phyloP scores from a whole-genome alignment of 2,329 filamentous ascomycete genomes.

The Cladosporium sp. region DNA sequence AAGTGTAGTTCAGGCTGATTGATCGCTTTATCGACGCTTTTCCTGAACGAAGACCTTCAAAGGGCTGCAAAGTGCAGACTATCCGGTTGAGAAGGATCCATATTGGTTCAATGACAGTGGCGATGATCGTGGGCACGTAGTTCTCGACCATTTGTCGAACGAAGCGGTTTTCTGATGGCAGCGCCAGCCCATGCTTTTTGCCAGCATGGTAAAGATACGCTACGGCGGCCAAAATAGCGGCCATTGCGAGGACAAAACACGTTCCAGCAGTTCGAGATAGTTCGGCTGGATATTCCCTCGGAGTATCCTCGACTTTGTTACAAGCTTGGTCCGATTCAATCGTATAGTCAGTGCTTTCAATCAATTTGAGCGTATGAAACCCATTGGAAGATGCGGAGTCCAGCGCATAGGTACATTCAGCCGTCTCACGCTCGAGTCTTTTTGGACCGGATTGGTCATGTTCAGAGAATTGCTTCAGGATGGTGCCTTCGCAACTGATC shows the following conservation, averaged over 20 bases:
- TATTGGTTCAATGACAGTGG: conserved; percentile 52
- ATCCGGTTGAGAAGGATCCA: conserved; percentile 51
- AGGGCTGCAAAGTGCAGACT: conserved; percentile 50
- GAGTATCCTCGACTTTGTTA: neutral
- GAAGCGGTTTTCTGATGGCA: conserved; percentile 32
- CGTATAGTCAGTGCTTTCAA: neutral
- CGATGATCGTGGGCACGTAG: conserved; percentile 50
- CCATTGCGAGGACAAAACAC: neutral
- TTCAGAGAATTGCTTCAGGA: neutral
- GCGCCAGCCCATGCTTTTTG: conserved; percentile 25
- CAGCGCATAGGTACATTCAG: neutral
- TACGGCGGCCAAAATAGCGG: neutral
- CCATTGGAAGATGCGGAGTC: neutral
- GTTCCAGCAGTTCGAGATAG: neutral
- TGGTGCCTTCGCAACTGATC: conserved; percentile 20
- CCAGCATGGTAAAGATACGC: neutral
- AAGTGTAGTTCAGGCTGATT: conserved; percentile 45
- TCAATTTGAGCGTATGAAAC: neutral
- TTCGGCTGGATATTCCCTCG: neutral
- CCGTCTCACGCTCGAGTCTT: neutral
- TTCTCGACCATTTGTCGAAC: conserved; percentile 39
- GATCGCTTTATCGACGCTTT: conserved; percentile 29
- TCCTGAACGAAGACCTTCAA: conserved; percentile 43
- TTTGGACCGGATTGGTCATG: conserved; percentile 1
- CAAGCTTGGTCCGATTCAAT: neutral